These are phyloP conservation scores for Pythium oligandrum DNA, from an alignment of 352 stramenopile species.

Conservation along the genomic window DNA sequence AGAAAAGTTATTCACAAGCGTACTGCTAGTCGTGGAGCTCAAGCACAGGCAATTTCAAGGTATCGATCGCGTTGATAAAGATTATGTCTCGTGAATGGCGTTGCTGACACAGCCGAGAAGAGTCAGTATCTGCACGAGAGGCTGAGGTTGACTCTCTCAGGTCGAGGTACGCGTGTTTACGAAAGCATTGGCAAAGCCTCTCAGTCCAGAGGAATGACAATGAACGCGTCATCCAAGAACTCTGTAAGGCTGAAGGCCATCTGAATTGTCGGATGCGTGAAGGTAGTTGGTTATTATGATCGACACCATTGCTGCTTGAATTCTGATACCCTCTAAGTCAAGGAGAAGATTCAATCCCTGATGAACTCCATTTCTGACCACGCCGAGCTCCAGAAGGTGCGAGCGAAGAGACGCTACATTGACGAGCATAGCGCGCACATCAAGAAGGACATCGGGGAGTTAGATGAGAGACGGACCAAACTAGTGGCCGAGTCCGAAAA, in stretches of 20 bases:
- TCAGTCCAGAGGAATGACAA: neutral
- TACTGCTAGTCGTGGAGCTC: conserved; percentile 28
- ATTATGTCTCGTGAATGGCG: neutral
- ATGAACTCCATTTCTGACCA: neutral
- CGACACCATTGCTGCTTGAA: neutral
- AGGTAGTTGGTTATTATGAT: conserved; percentile 1
- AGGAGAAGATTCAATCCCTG: neutral
- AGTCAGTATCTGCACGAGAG: neutral
- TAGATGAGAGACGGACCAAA: conserved; percentile 1
- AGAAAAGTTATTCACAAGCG: too few relatives aligned
- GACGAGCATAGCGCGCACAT: conserved; percentile 15
- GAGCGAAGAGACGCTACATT: conserved; percentile 38
- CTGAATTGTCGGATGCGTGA: neutral
- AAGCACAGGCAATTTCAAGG: conserved; percentile 38
- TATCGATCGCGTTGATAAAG: conserved; percentile 7
- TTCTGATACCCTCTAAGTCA: conserved; percentile 1
- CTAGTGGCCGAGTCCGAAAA: neutral
- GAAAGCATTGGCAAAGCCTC: conserved; percentile 1
- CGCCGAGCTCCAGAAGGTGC: conserved; percentile 29
- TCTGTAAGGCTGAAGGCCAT: too few relatives aligned
- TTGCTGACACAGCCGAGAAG: neutral
- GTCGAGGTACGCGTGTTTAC: conserved; percentile 1
- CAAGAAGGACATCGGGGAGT: conserved; percentile 1
- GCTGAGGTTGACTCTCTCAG: neutral
- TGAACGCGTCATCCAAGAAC: too few relatives aligned